Conservation (phyloP, 106 monocot species). For the Dioscorea dumetorum region DNA sequence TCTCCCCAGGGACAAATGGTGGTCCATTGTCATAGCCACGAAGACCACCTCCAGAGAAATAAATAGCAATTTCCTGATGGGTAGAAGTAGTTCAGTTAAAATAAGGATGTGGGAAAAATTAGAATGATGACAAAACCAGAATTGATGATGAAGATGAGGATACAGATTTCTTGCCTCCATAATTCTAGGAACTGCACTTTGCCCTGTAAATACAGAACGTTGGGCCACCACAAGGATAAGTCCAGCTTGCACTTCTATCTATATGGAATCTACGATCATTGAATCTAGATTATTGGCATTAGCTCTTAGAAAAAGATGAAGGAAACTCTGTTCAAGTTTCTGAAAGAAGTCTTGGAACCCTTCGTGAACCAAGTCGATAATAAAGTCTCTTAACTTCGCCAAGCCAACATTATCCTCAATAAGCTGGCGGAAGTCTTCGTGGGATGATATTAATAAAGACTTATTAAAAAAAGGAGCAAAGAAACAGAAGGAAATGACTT, state of each 20-base stretch:
- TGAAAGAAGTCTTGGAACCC: slow-evolving; percentile 95
- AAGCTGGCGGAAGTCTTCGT: slow-evolving; percentile 73
- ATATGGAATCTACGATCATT: slow-evolving; percentile 18
- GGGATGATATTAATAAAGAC: too few species aligned
- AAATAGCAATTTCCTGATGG: slow-evolving; percentile 83
- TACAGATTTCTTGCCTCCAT: slow-evolving; percentile 49
- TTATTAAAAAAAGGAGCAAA: too few species aligned
- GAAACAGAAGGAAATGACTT: too few species aligned
- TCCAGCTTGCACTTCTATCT: slow-evolving; percentile 56
- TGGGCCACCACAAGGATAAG: slow-evolving; percentile 82
- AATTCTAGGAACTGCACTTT: slow-evolving; percentile 90
- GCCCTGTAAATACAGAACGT: slow-evolving; percentile 79
- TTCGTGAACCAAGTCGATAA: slow-evolving; percentile 93
- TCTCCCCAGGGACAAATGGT: slow-evolving; percentile 84
- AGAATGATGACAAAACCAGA: background rate
- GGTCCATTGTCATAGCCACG: slow-evolving; percentile 81
- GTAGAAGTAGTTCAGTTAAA: background rate
- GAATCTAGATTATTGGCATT: slow-evolving; percentile 20
- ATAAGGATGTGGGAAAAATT: slow-evolving; percentile 1
- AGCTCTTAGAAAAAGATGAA: slow-evolving; percentile 59
- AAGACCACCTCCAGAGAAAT: slow-evolving; percentile 84
- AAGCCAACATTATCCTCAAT: slow-evolving; percentile 69
- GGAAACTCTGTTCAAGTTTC: slow-evolving; percentile 56
- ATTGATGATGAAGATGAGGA: background rate
- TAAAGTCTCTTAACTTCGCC: slow-evolving; percentile 60